phyloP scores from a whole-genome alignment of 176 grass and related monocot genomes.

The sorghum (Sorghum bicolor) region Sorghum_bicolor_NCBIv3 NC_012875.2:58610501-58611000 shows the following conservation, averaged over 20 bases:
- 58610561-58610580: too few species aligned
- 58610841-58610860: not conserved
- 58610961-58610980: conserved; percentile 7
- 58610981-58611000: not conserved
- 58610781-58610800: conserved; percentile 38
- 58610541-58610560: too few species aligned
- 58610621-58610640: too few species aligned
- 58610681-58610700: not conserved
- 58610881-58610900: not conserved
- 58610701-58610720: not conserved
- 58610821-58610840: not conserved
- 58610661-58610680: not conserved
- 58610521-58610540: too few species aligned
- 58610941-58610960: not conserved
- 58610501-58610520: too few species aligned
- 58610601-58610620: too few species aligned
- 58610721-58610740: not conserved
- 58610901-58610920: not conserved
- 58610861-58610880: not conserved
- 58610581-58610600: too few species aligned
- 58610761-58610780: conserved; percentile 32
- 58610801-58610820: not conserved
- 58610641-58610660: too few species aligned
- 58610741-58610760: not conserved
- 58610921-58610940: too few species aligned